Percentiles rank a stretch among this genome's conserved stretches.
Conservation (phyloP, 2,329 filamentous ascomycete genomes). For the Aspergillus intermedius region DNA sequence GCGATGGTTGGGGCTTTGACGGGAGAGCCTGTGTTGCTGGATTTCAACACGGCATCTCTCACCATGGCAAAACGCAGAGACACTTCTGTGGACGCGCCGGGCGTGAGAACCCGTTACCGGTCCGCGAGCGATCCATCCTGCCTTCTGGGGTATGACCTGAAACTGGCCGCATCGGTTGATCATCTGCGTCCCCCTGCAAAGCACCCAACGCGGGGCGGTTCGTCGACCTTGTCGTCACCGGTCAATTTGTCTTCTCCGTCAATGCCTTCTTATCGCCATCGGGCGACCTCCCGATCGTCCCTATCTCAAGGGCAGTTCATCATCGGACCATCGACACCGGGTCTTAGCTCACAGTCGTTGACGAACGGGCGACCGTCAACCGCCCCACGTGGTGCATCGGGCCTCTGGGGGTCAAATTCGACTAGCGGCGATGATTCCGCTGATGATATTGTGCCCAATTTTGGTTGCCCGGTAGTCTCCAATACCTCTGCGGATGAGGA, state of each 20-base stretch:
- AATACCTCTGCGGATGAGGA: constrained; percentile 3
- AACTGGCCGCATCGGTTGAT: constrained; percentile 54
- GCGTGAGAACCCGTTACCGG: constrained; percentile 3
- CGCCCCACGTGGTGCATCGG: constrained; percentile 18
- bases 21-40: constrained; percentile 81
- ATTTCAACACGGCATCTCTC: constrained; percentile 82
- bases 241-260: constrained; percentile 16
- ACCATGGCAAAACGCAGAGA: constrained; percentile 72
- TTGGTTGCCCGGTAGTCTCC: constrained; percentile 22
- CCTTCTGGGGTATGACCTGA: constrained; percentile 53
- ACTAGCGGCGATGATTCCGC: constrained; percentile 14
- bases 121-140: constrained; percentile 27
- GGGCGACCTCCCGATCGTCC: constrained; percentile 21
- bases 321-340: constrained; percentile 16
- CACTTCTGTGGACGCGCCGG: constrained; percentile 11
- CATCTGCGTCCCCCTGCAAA: constrained; percentile 48
- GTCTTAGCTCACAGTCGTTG: constrained; percentile 16
- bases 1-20: constrained; percentile 88
- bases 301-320: constrained; percentile 21
- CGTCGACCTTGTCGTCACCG: constrained; percentile 17
- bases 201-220: constrained; percentile 24
- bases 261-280: constrained; percentile 27
- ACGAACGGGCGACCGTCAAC: constrained; percentile 16
- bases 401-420: constrained; percentile 32
- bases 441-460: constrained; percentile 34